Conservation (phyloP, 1,139 yeast species). For the Pichia sp. region DNA sequence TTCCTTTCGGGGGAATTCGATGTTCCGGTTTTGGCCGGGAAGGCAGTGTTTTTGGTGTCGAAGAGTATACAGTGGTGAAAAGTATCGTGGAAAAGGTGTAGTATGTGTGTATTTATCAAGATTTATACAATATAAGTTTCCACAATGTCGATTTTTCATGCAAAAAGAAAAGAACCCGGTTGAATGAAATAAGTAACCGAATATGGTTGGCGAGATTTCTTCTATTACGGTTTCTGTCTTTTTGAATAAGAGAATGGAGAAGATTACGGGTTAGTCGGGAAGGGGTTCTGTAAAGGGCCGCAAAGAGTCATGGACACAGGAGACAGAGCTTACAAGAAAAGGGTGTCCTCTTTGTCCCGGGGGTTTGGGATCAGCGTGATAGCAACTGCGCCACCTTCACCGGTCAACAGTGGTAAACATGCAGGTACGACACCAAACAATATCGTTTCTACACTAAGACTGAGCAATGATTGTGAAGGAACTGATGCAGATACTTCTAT, state of each 20-base stretch:
- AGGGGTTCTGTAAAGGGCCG: too few relatives aligned
- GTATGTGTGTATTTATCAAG: background rate
- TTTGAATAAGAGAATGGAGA: too few relatives aligned
- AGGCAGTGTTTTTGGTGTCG: constrained; percentile 70
- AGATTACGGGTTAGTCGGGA: too few relatives aligned
- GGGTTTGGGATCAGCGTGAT: constrained; percentile 13
- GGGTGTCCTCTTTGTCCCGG: constrained; percentile 5
- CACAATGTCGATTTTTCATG: background rate
- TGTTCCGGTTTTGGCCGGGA: constrained; percentile 82
- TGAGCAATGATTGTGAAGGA: background rate
- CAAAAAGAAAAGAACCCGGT: too few relatives aligned
- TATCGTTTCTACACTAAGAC: background rate
- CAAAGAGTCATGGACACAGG: background rate
- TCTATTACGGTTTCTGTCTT: too few relatives aligned
- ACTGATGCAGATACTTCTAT: too few relatives aligned
- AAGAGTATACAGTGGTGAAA: constrained; percentile 65
- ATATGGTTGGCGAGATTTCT: too few relatives aligned
- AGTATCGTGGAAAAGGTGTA: constrained; percentile 37
- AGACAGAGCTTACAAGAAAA: background rate
- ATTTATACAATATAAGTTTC: background rate
- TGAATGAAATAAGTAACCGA: too few relatives aligned
- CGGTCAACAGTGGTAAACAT: too few relatives aligned
- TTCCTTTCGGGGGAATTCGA: constrained; percentile 79
- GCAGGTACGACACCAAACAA: background rate
- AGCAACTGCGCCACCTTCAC: background rate